A percentile compares a stretch with the other conserved stretches of the same genome.
These are phyloP conservation scores for Fusarium sp. DNA, from an alignment of 2,329 filamentous ascomycete genomes.

Conservation along the genomic window DNA sequence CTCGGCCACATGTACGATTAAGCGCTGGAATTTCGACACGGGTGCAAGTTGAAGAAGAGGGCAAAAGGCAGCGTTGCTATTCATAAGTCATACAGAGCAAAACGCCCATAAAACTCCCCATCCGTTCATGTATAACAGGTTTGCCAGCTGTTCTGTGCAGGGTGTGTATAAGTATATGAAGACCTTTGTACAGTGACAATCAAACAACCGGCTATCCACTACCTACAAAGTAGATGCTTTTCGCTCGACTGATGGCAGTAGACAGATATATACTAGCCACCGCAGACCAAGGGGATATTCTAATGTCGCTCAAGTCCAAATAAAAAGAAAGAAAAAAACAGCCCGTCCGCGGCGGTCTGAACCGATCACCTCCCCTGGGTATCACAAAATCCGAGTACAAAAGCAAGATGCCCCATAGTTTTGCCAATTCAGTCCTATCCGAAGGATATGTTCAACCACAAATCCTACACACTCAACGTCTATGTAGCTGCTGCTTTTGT, in stretches of 20 bases:
- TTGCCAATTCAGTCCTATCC: conserved; percentile 33
- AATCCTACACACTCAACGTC: background rate
- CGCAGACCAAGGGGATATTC: conserved; percentile 23
- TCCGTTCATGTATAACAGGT: conserved; percentile 35
- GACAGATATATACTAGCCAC: conserved; percentile 17
- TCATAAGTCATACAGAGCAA: conserved; percentile 27
- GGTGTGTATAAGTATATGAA: conserved; percentile 33
- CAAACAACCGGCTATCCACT: conserved; percentile 23
- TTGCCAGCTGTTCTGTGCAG: conserved; percentile 29
- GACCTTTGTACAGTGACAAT: conserved; percentile 35
- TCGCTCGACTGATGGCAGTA: conserved; percentile 19
- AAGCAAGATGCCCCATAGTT: conserved; percentile 38
- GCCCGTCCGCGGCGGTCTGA: conserved; percentile 33
- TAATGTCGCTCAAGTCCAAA: conserved; percentile 30
- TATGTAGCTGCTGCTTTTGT: conserved; percentile 49
- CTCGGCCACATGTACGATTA: background rate
- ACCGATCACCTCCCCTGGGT: conserved; percentile 46
- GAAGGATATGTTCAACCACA: conserved; percentile 19
- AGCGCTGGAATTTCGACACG: conserved; percentile 6
- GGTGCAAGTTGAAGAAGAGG: conserved; percentile 6
- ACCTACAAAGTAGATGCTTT: conserved; percentile 24
- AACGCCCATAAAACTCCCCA: conserved; percentile 28
- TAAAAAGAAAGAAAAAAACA: conserved; percentile 34
- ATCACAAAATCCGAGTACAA: conserved; percentile 49
- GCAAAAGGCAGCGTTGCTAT: conserved; percentile 21